These are phyloP conservation scores for Stephanodiscus triporus DNA, from an alignment of 108 stramenopile genomes.

Conservation along the genomic window DNA sequence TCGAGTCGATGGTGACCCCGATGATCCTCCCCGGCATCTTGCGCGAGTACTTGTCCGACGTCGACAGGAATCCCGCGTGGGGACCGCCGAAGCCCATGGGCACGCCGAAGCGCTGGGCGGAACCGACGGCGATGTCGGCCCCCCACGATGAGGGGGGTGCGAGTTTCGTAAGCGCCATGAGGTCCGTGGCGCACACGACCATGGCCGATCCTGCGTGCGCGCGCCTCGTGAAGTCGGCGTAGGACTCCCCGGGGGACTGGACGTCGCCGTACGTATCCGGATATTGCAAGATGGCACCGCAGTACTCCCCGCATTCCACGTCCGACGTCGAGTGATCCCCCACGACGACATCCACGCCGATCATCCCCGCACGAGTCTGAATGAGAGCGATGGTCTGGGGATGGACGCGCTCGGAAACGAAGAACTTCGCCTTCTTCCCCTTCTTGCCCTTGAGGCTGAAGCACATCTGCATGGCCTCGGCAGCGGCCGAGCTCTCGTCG, in stretches of 20 bases:
- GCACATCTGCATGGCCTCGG: constrained; percentile 99
- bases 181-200: constrained; percentile 95
- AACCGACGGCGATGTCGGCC: constrained; percentile 98
- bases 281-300: constrained; percentile 98
- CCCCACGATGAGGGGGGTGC: constrained; percentile 93
- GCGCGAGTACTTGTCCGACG: constrained; percentile 89
- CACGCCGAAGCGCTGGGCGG: constrained; percentile 98
- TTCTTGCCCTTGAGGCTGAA: constrained; percentile 88
- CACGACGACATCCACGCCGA: constrained; percentile 92
- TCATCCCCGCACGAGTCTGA: constrained; percentile 88
- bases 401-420: constrained; percentile 92
- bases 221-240: constrained; percentile 77
- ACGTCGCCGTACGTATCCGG: constrained; percentile 96
- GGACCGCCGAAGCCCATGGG: constrained; percentile 99
- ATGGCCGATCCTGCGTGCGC: constrained; percentile 82
- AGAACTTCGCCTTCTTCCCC: constrained; percentile 92
- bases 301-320: constrained; percentile 78
- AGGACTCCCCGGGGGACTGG: constrained; percentile 83
- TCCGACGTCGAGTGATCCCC: constrained; percentile 83
- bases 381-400: constrained; percentile 96
- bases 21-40: constrained; percentile 99
- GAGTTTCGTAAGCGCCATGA: constrained; percentile 91
- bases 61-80: constrained; percentile 97
- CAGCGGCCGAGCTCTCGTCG: constrained; percentile 96
- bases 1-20: constrained; percentile 91